Conservation (phyloP, 345 rosid species). For the Nephelium lappaceum region DNA sequence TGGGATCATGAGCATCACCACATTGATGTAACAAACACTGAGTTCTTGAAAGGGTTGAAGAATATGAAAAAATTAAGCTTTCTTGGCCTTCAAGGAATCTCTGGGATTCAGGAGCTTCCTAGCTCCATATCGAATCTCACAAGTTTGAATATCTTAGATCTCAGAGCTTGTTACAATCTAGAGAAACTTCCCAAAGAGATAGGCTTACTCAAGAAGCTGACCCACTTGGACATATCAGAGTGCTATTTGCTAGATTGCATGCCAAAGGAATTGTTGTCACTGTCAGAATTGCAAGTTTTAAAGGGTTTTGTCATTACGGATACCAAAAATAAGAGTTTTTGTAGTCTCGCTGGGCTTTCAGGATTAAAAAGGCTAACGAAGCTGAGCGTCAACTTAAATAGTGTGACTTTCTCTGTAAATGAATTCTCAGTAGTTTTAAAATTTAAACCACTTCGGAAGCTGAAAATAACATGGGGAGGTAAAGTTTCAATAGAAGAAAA, state of each 20-base stretch:
- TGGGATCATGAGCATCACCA: conserved; percentile 18
- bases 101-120: conserved; percentile 37
- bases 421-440: not conserved
- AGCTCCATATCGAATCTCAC: conserved; percentile 16
- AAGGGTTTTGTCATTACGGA: conserved; percentile 39
- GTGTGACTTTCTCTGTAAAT: not conserved
- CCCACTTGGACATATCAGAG: conserved; percentile 37
- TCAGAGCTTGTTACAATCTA: conserved; percentile 41
- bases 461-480: not conserved
- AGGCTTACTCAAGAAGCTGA: conserved; percentile 26
- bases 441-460: not conserved
- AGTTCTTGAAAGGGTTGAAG: conserved; percentile 31
- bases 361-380: conserved; percentile 26
- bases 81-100: conserved; percentile 48
- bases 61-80: conserved; percentile 29
- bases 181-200: conserved; percentile 39
- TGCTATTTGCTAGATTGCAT: conserved; percentile 42
- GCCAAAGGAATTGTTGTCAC: conserved; percentile 32
- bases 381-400: conserved; percentile 36
- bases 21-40: conserved; percentile 37
- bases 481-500: no score
- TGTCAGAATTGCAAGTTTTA: conserved; percentile 32
- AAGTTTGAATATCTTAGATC: conserved; percentile 39
- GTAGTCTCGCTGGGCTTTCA: conserved; percentile 21
- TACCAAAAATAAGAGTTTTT: not conserved